Percentiles rank a stretch among this genome's conserved stretches.
These are phyloP conservation scores for Stephanodiscus minutulus DNA, from an alignment of 108 stramenopile genomes.

Conservation along the genomic window DNA sequence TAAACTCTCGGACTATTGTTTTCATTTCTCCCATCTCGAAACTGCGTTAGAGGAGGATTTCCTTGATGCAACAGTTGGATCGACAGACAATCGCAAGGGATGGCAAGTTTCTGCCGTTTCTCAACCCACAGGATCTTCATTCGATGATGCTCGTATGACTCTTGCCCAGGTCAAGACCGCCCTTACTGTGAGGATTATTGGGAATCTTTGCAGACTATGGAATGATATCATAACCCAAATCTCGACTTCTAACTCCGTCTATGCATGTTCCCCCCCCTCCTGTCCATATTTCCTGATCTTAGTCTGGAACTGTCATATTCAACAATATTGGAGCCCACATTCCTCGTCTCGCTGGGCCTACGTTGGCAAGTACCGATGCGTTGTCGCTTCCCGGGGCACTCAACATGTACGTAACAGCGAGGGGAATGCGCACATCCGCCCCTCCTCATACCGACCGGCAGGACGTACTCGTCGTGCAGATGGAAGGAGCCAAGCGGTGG, in stretches of 20 bases:
- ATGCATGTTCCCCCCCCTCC: background rate
- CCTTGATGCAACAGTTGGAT: conserved; percentile 79
- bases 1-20: conserved; percentile 51
- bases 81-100: conserved; percentile 78
- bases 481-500: conserved; percentile 85
- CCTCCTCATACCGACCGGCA: conserved; percentile 96
- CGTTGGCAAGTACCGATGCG: conserved; percentile 81
- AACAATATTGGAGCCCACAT: conserved; percentile 85
- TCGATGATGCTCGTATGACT: conserved; percentile 83
- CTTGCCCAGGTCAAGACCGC: conserved; percentile 64
- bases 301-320: conserved; percentile 79
- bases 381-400: conserved; percentile 74
- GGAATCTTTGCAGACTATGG: background rate
- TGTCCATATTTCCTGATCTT: background rate
- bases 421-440: conserved; percentile 77
- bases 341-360: conserved; percentile 76
- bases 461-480: conserved; percentile 92
- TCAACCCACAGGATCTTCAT: conserved; percentile 69
- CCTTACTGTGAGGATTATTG: conserved; percentile 50
- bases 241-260: background rate
- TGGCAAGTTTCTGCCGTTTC: conserved; percentile 77
- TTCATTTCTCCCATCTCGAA: conserved; percentile 68
- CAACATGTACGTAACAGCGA: conserved; percentile 88
- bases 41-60: conserved; percentile 77
- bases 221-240: background rate